Percentiles rank a stretch among this genome's conserved stretches.
These are phyloP conservation scores for Persicaria tinctoria DNA, from an alignment of 148 eudicot species.

Conservation along the genomic window DNA sequence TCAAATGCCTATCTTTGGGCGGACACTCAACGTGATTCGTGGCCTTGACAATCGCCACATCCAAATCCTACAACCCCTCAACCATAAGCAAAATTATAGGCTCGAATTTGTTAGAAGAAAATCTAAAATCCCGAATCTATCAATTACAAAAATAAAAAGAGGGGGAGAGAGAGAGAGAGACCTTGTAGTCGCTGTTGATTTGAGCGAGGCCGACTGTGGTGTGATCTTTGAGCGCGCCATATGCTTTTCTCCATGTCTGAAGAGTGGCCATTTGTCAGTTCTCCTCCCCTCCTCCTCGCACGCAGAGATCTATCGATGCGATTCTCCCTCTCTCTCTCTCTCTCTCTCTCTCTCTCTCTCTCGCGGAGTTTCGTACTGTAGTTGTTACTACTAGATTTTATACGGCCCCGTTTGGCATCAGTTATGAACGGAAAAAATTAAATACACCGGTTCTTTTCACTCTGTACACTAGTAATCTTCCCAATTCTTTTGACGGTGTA, in stretches of 20 bases:
- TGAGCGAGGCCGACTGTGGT: constrained; percentile 96
- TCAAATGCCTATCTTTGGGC: constrained; percentile 87
- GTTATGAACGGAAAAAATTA: no score
- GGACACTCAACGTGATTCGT: constrained; percentile 95
- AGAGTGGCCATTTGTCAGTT: constrained; percentile 56
- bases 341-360: constrained; percentile 13
- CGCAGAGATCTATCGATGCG: constrained; percentile 30
- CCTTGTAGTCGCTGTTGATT: constrained; percentile 92
- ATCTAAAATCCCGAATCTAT: neutral
- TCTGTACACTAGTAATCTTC: no score
- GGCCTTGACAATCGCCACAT: constrained; percentile 93
- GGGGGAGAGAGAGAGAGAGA: constrained; percentile 9
- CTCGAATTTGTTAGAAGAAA: neutral
- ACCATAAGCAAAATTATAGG: constrained; percentile 5
- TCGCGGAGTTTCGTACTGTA: neutral
- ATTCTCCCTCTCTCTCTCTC: neutral
- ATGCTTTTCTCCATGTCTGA: constrained; percentile 77
- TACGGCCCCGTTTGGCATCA: no score
- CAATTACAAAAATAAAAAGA: no score
- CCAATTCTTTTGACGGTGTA: no score
- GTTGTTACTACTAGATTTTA: no score
- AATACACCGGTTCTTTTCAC: no score
- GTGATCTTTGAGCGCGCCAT: constrained; percentile 88
- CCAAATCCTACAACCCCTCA: constrained; percentile 64
- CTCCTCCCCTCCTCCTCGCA: constrained; percentile 16